Conservation (phyloP, 495 filamentous ascomycete species). For the Venustampulla echinocandica region DNA sequence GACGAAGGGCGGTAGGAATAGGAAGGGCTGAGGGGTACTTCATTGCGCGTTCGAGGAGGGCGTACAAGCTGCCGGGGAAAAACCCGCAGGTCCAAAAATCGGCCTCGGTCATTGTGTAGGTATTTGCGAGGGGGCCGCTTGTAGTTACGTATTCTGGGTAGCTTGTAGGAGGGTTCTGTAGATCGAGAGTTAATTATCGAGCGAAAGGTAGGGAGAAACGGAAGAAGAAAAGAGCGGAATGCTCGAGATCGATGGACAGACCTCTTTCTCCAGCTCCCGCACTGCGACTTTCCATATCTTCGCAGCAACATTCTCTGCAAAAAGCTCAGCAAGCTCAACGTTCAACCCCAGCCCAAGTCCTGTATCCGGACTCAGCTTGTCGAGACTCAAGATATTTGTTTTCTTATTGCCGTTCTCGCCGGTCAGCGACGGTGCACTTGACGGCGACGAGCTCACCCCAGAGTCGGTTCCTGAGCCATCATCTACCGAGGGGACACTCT, state of each 20-base stretch:
- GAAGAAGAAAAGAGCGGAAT: background rate
- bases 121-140: conserved; percentile 16
- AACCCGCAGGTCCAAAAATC: conserved; percentile 39
- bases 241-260: background rate
- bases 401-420: no score
- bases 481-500: no score
- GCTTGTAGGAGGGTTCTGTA: conserved; percentile 15
- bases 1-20: background rate
- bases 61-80: conserved; percentile 32
- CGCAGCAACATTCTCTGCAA: conserved; percentile 23
- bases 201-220: no score
- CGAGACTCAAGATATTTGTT: no score
- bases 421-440: no score
- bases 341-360: no score
- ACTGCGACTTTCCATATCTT: conserved; percentile 26
- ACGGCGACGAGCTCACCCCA: no score
- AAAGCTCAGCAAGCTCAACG: conserved; percentile 21
- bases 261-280: conserved; percentile 8
- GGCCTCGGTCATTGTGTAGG: conserved; percentile 29
- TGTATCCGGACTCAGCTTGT: no score
- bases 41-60: conserved; percentile 26
- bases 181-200: background rate
- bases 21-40: conserved; percentile 21
- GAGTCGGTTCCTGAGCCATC: no score
- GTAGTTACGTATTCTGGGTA: conserved; percentile 29